Base-by-base conservation (phyloP, 345 rosid genomes). In the Hevea brasiliensis region DNA sequence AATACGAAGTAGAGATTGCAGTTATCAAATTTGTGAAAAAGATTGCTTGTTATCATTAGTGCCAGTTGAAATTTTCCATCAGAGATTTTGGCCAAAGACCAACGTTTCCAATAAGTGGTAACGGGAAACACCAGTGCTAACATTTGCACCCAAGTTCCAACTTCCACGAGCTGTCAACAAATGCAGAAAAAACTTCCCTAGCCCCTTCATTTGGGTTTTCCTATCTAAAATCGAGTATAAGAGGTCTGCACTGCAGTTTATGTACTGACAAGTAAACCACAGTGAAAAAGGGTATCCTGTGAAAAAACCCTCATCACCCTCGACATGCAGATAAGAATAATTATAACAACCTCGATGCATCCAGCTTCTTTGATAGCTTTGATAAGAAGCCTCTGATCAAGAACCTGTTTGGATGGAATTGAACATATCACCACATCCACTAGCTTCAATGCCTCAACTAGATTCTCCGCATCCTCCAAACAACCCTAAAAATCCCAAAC, bases 401-500 rank as follows among this genome's bases (percentile, higher is more conserved):
- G 88, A 79, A 68, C 89, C 59, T 85, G 87, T 74, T 82, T 87
- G n/a, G 93, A 84, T 55, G 94, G 87, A 61, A 90, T 78, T 0
- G 94, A 83, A 77, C 92, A 89, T 42, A 93, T 88, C 54, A 90
- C 94, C 4, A 89, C 90, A 77, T 93, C 96, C 60, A 90, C 96
- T 80, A 73, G 86, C 76, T 74, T 84, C 83, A 89, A 80, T 66
- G 94, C 98, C 75, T 88, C 90, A 35, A 68, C 72, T 12, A 93
- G 87, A 77, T 89, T 86, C 77, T 47, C 35, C 57, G 85, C 89
- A 61, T 92, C 92, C 21, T 90, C 88, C 77, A 90, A 68, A n/a
- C 92, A 91, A 51, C 97, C 95, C 97, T 92, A 68, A 1, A 41
- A 67, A 27, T 13, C 47, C 11, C 20, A 42, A 61, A 32, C 50